A percentile compares a stretch with the other conserved stretches of the same genome.
These are phyloP conservation scores for Helminthosporium solani DNA, from an alignment of 2,329 filamentous ascomycete genomes.

Conservation along the genomic window DNA sequence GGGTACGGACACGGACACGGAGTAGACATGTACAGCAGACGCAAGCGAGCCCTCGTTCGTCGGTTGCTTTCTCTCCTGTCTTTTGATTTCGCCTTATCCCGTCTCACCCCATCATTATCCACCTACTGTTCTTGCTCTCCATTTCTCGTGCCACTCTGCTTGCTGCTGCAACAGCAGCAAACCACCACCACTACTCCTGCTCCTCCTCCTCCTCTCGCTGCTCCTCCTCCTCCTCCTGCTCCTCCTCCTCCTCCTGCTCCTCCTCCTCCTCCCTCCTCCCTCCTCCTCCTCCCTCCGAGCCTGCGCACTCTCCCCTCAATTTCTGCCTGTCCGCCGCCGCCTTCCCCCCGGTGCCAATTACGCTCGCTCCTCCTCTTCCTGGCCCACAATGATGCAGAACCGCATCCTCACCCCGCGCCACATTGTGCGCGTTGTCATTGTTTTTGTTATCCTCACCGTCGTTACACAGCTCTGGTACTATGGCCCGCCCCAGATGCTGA, in stretches of 20 bases:
- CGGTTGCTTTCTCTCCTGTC: too few relatives aligned
- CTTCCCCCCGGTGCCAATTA: not conserved
- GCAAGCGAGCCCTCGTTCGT: not conserved
- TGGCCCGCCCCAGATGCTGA: not conserved
- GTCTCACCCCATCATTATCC: not conserved
- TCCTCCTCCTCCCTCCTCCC: not conserved
- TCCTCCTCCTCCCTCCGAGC: not conserved
- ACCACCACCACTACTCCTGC: too few relatives aligned
- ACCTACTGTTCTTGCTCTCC: not conserved
- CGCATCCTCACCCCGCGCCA: conserved; percentile 2
- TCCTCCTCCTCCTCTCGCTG: too few relatives aligned
- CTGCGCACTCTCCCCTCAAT: too few relatives aligned
- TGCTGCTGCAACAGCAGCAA: too few relatives aligned
- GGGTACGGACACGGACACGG: too few relatives aligned
- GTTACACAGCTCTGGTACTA: conserved; percentile 1
- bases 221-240: too few relatives aligned
- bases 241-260: not conserved
- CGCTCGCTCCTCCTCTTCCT: not conserved
- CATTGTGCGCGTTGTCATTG: not conserved
- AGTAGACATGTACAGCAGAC: not conserved
- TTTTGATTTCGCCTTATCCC: not conserved
- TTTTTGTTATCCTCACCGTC: not conserved
- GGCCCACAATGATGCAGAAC: conserved; percentile 1
- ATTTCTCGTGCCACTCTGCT: too few relatives aligned
- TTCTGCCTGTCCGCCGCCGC: not conserved